Percentiles rank a stretch among this genome's conserved stretches.
Conservation (phyloP, 129 eudicot genomes). For the Flaveria robusta region DNA sequence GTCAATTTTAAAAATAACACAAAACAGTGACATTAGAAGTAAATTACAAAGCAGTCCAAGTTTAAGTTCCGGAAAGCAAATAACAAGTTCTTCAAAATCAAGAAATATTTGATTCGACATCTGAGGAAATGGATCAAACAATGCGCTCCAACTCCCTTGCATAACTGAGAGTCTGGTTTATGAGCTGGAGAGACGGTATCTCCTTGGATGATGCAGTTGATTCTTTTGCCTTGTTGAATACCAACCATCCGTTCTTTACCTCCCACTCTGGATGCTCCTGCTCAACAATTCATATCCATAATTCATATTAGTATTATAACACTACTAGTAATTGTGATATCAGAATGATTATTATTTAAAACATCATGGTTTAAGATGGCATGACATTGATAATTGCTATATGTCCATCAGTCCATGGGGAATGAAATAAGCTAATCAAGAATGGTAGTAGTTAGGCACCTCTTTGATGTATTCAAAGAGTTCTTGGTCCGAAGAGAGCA, state of each 20-base stretch:
- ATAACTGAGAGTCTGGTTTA: slow-evolving; percentile 88
- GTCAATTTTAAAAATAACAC: slow-evolving; percentile 1
- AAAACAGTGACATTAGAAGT: not conserved
- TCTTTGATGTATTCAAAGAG: slow-evolving; percentile 71
- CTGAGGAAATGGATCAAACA: slow-evolving; percentile 47
- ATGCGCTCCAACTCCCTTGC: slow-evolving; percentile 95
- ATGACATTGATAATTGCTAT: not conserved
- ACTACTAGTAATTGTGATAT: not conserved
- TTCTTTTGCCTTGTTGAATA: slow-evolving; percentile 80
- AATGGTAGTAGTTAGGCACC: slow-evolving; percentile 38
- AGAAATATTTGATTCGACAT: not conserved
- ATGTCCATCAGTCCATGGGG: not conserved
- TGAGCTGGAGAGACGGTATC: slow-evolving; percentile 87
- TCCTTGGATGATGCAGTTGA: slow-evolving; percentile 81
- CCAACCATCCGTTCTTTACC: slow-evolving; percentile 64
- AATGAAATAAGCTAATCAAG: not conserved
- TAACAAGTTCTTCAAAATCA: slow-evolving; percentile 16
- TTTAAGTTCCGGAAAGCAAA: slow-evolving; percentile 18
- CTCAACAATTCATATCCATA: slow-evolving; percentile 18
- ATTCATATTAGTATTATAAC: not conserved
- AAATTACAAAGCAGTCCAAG: slow-evolving; percentile 6
- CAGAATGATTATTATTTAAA: not conserved
- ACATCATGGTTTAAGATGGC: not conserved
- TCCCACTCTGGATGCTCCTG: slow-evolving; percentile 99
- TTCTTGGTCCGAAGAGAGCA: slow-evolving; percentile 77